Base-by-base conservation (phyloP, 1,284 basidiomycete species). In the Pseudozyma flocculosa region DNA sequence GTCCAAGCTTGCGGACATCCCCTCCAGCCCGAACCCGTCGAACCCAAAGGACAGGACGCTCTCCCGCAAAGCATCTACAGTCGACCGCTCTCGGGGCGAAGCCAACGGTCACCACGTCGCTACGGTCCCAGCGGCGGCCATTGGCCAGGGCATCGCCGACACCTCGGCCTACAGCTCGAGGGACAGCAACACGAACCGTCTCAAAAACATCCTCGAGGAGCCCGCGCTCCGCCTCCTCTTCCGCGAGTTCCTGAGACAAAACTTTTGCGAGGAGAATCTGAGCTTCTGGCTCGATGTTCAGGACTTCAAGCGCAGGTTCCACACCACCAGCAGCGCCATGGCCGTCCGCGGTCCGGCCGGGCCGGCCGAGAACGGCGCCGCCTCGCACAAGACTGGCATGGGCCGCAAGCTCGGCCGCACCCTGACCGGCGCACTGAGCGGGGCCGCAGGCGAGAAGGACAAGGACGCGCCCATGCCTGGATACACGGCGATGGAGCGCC, bases 241-340 rank as follows among this genome's bases (percentile, higher is more conserved):
- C 84, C 86, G 94, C 54, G 94, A 97, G 63, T 95, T 94, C 82
- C 80, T 98, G 50, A 85, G 91, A 40, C 84, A 86, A 46, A 96
- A 96, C 79, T 96, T 96, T 78, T 97, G 92, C 81, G 94, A 98
- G 78, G 94, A 98, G 83, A 98, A 98, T 77, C 81, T 98, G 68
- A 87, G 88, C 43, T 98, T 96, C 81, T 98, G 92, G 89, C 79
- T 97, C 49, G 95, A 97, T 73, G 94, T 96, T 1, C 86, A 92
- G 78, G 94, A 98, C 77, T 95, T 98, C 82, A 93, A 92, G 82
- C 85, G 88, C 68, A 88, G 92, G 72, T 98, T 98, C 82, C 88
- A 87, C 75, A 96, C 92, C 54, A 95, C 94, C 0, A 93, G 89
- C 4, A 92, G 88, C 68, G 91, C 94, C 5, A 85, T 88, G 51